Conservation (phyloP, 306 rosid species). For the Parietaria judaica region DNA sequence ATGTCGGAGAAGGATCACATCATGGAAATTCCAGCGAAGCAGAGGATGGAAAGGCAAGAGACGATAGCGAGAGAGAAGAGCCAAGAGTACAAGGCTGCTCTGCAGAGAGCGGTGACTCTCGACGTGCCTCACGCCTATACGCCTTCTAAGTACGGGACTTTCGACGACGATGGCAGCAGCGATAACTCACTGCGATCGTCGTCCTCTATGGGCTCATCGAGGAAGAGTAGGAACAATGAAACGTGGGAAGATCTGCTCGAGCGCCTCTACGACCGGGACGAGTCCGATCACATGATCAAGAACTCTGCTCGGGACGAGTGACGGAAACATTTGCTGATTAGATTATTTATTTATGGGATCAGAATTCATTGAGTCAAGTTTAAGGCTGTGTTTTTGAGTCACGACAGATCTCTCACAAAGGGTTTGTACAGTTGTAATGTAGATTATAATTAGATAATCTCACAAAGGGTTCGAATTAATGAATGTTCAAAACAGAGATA, state of each 20-base stretch:
- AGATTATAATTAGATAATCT: too few relatives aligned
- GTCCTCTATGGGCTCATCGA: conserved; percentile 38
- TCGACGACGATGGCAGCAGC: conserved; percentile 31
- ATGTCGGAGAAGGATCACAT: conserved; percentile 46
- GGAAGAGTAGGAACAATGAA: conserved; percentile 35
- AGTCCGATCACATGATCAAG: conserved; percentile 44
- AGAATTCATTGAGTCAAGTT: not conserved
- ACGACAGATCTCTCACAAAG: not conserved
- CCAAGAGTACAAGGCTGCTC: conserved; percentile 70
- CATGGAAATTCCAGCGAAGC: conserved; percentile 62
- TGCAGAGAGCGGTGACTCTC: conserved; percentile 77
- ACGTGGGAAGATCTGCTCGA: conserved; percentile 54
- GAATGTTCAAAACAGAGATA: too few relatives aligned
- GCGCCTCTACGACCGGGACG: conserved; percentile 44
- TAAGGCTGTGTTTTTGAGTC: not conserved
- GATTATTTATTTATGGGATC: conserved; percentile 24
- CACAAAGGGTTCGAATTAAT: too few relatives aligned
- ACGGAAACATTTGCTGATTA: conserved; percentile 3
- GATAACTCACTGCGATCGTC: conserved; percentile 34
- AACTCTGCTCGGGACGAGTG: conserved; percentile 22
- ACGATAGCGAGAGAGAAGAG: conserved; percentile 52
- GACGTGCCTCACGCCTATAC: conserved; percentile 70
- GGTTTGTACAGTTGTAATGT: not conserved
- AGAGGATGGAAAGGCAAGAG: conserved; percentile 73
- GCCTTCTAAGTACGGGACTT: conserved; percentile 73